phyloP scores from a whole-genome alignment of 345 rosid genomes.

The Dimocarpus longan region DNA sequence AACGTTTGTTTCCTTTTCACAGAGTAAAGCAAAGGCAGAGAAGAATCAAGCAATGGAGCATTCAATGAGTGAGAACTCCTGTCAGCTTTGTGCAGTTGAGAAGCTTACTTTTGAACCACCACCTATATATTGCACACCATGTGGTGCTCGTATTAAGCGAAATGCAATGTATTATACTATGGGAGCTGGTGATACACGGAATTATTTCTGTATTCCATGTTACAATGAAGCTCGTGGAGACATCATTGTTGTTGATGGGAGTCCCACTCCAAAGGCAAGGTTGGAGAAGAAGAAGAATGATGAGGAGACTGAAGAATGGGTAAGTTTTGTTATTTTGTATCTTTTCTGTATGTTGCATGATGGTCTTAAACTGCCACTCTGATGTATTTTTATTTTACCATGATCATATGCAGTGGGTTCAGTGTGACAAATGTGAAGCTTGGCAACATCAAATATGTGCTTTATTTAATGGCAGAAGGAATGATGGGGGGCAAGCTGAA shows the following conservation, averaged over 20 bases:
- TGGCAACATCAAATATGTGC: slow-evolving; percentile 99
- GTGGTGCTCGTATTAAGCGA: slow-evolving; percentile 98
- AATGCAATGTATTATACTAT: slow-evolving; percentile 94
- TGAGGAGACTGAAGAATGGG: slow-evolving; percentile 99
- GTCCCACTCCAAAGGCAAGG: slow-evolving; percentile 58
- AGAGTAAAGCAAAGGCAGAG: slow-evolving; percentile 97
- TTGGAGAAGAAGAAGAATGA: slow-evolving; percentile 99
- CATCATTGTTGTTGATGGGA: slow-evolving; percentile 69
- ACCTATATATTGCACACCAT: slow-evolving; percentile 90
- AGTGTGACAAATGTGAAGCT: slow-evolving; percentile 98
- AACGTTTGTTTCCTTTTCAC: slow-evolving; percentile 26
- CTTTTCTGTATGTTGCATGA: slow-evolving; percentile 15
- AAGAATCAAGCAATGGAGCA: slow-evolving; percentile 98
- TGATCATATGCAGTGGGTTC: slow-evolving; percentile 85
- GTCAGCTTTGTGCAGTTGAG: slow-evolving; percentile 99
- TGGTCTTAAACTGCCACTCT: slow-evolving; percentile 23
- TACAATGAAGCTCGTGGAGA: slow-evolving; percentile 98
- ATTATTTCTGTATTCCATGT: slow-evolving; percentile 92
- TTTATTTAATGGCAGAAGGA: slow-evolving; percentile 94
- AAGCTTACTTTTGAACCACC: slow-evolving; percentile 98
- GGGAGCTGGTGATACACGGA: slow-evolving; percentile 90
- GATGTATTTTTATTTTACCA: slow-evolving; percentile 22
- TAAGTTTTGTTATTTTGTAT: slow-evolving; percentile 28
- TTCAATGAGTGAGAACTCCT: slow-evolving; percentile 95
- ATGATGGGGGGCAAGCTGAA: slow-evolving; percentile 99